These are phyloP conservation scores for Emmonsia crescens DNA, from an alignment of 2,329 filamentous ascomycete species.

Conservation along the genomic window DNA sequence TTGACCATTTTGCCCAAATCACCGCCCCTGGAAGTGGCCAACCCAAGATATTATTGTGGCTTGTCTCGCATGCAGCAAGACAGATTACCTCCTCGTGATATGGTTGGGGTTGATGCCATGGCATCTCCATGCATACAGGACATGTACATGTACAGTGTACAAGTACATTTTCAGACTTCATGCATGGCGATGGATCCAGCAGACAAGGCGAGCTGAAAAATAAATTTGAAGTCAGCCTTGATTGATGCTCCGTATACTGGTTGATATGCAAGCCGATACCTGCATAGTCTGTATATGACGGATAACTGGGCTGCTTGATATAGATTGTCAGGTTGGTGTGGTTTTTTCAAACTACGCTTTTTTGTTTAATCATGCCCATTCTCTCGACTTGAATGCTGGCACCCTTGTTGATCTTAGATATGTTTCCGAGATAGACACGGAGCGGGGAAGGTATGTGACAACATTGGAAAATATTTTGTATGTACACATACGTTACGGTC, in stretches of 20 bases:
- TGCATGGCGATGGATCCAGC: neutral
- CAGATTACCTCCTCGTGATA: neutral
- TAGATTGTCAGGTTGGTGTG: no score
- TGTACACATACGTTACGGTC: no score
- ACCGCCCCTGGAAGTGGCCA: no score
- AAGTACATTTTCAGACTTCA: no score
- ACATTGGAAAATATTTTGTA: neutral
- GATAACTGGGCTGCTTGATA: no score
- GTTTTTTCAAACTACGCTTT: no score
- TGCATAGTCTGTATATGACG: neutral
- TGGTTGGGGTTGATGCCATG: neutral
- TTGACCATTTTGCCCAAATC: neutral
- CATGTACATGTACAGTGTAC: no score
- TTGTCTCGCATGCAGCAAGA: neutral
- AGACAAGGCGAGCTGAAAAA: neutral
- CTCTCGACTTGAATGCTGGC: no score
- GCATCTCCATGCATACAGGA: neutral
- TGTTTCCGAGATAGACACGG: neutral
- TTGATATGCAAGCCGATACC: neutral
- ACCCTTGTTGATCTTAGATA: no score
- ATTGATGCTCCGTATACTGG: no score
- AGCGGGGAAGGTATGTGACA: neutral
- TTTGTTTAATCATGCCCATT: no score
- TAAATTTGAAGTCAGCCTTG: neutral
- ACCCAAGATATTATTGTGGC: no score